phyloP scores from a whole-genome alignment of 2,329 filamentous ascomycete genomes.

The Coniochaeta sp. region DNA sequence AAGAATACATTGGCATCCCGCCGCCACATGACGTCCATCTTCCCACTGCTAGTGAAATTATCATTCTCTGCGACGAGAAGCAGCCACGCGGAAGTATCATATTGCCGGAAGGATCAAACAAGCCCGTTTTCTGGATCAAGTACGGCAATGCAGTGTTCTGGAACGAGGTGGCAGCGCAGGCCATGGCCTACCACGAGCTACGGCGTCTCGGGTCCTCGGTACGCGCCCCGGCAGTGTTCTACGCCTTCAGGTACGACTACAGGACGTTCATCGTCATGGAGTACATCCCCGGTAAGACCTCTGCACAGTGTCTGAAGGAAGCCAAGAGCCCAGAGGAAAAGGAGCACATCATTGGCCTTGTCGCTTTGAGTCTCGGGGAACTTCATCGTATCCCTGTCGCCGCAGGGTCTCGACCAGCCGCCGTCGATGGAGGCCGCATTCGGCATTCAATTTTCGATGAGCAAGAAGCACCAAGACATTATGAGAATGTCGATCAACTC shows the following conservation, averaged over 20 bases:
- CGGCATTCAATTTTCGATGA: slow-evolving; percentile 4
- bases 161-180: not conserved
- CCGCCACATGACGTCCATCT: not conserved
- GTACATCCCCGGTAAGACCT: slow-evolving; percentile 4
- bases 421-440: not conserved
- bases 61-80: not conserved
- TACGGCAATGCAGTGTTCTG: not conserved
- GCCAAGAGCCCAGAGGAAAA: slow-evolving; percentile 5
- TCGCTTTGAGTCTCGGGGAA: slow-evolving; percentile 9
- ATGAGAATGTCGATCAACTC: slow-evolving; percentile 10
- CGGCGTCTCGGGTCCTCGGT: not conserved
- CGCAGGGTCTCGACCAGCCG: not conserved
- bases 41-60: not conserved
- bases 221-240: not conserved
- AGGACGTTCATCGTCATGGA: slow-evolving; percentile 6
- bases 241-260: not conserved
- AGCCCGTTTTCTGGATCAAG: not conserved
- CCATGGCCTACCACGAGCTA: not conserved
- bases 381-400: slow-evolving; percentile 12
- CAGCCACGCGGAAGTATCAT: not conserved
- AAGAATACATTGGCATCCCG: not conserved
- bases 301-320: slow-evolving; percentile 3
- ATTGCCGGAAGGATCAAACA: not conserved
- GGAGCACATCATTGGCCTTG: slow-evolving; percentile 7
- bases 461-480: slow-evolving; percentile 7